Conservation (phyloP, 2,329 filamentous ascomycete species). For the Diaporthe australafricana region DNA sequence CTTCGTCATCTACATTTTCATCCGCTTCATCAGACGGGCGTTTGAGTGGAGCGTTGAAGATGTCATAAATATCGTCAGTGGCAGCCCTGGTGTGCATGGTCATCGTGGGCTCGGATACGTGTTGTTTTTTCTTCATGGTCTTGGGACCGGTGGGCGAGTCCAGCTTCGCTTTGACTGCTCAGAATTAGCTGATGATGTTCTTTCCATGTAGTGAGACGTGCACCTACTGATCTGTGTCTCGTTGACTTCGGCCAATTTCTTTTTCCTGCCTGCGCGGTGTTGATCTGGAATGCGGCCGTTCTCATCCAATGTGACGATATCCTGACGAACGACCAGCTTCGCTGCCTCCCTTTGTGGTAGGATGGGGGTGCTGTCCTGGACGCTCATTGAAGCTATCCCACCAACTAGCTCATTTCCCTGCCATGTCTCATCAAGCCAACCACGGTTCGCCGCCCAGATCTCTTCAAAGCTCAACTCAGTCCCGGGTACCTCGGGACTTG, state of each 20-base stretch:
- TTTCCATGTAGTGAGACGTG: neutral
- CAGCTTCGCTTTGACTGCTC: constrained; percentile 88
- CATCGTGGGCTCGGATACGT: constrained; percentile 87
- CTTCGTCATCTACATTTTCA: constrained; percentile 69
- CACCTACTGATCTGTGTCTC: constrained; percentile 91
- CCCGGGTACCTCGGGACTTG: constrained; percentile 75
- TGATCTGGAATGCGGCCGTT: constrained; percentile 65
- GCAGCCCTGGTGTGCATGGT: constrained; percentile 95
- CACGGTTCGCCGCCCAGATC: constrained; percentile 81
- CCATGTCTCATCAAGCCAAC: constrained; percentile 73
- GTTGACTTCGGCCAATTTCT: constrained; percentile 87
- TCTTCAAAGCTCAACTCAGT: constrained; percentile 93
- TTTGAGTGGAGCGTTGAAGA: constrained; percentile 88
- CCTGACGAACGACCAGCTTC: constrained; percentile 58
- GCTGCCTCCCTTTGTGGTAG: constrained; percentile 45
- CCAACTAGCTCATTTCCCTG: constrained; percentile 52
- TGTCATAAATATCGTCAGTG: constrained; percentile 96
- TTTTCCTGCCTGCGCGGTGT: constrained; percentile 68
- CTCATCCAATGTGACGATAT: constrained; percentile 65
- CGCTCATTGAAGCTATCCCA: constrained; percentile 34
- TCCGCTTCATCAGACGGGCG: constrained; percentile 50
- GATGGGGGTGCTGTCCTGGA: constrained; percentile 44
- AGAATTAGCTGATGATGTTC: neutral
- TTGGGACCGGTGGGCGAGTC: constrained; percentile 91
- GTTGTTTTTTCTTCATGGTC: constrained; percentile 77